Evolutionary conservation across 345 rosid species (phyloP).

Genomic region (Melastoma malabathricum): DNA sequence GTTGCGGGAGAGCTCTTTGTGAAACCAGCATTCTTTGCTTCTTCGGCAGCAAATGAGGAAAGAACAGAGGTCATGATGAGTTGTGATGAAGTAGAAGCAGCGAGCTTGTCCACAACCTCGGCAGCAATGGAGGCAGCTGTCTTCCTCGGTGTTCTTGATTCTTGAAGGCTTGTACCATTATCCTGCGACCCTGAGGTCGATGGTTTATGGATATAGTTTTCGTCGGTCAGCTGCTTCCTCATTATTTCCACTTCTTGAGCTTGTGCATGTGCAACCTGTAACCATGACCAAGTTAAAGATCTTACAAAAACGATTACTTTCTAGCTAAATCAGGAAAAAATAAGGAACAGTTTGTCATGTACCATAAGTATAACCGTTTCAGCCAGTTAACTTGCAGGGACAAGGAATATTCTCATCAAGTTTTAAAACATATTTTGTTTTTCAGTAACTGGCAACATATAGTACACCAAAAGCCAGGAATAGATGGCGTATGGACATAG

Average conservation of each 20-base stretch:
- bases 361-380: too few relatives aligned
- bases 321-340: too few relatives aligned
- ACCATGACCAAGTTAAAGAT: not conserved
- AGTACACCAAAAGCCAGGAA: too few relatives aligned
- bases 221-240: conserved; percentile 50
- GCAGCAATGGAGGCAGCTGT: conserved; percentile 90
- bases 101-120: conserved; percentile 82
- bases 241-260: conserved; percentile 58
- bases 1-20: conserved; percentile 15
- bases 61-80: conserved; percentile 87
- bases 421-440: too few relatives aligned
- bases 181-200: conserved; percentile 15
- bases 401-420: too few relatives aligned
- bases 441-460: too few relatives aligned
- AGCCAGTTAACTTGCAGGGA: too few relatives aligned
- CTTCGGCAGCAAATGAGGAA: conserved; percentile 87
- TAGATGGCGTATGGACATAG: not conserved
- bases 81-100: conserved; percentile 84
- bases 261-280: conserved; percentile 71
- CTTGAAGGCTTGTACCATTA: conserved; percentile 19
- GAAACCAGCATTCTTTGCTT: conserved; percentile 56
- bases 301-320: too few relatives aligned
- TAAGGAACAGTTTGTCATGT: too few relatives aligned
- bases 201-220: conserved; percentile 28
- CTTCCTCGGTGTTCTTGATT: conserved; percentile 44